Percentiles rank a stretch among this genome's conserved stretches.
These are phyloP conservation scores for Didymella pomorum DNA, from an alignment of 2,329 filamentous ascomycete species.

Conservation along the genomic window DNA sequence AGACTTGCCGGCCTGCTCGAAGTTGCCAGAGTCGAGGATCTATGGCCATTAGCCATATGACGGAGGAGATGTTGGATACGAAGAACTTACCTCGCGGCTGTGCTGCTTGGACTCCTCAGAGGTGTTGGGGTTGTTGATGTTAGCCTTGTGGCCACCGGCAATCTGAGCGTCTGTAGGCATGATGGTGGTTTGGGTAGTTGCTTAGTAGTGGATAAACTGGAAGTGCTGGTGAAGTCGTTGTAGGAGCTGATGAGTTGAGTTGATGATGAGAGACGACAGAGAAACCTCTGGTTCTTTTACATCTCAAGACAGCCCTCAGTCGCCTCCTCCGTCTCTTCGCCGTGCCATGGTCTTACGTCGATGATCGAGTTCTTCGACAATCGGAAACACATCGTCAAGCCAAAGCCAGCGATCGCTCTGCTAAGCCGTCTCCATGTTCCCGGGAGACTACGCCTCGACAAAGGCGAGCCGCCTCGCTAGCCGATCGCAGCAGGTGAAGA, in stretches of 20 bases:
- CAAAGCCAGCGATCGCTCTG: neutral
- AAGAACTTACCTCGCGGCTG: conserved; percentile 65
- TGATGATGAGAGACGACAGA: neutral
- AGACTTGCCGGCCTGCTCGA: conserved; percentile 30
- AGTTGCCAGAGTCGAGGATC: conserved; percentile 18
- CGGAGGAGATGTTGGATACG: neutral
- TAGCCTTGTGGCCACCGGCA: conserved; percentile 46
- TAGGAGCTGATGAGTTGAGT: conserved; percentile 1
- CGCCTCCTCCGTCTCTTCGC: neutral
- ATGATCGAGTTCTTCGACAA: conserved; percentile 5
- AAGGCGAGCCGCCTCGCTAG: neutral
- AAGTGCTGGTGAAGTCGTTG: neutral
- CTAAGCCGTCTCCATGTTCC: neutral
- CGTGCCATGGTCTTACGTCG: conserved; percentile 2
- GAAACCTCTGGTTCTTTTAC: conserved; percentile 1
- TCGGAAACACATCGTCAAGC: neutral
- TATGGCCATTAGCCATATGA: neutral
- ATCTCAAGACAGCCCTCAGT: neutral
- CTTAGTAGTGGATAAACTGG: conserved; percentile 4
- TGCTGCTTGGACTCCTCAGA: conserved; percentile 65
- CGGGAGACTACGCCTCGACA: neutral
- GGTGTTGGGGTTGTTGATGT: conserved; percentile 64
- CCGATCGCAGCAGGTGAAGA: conserved; percentile 8
- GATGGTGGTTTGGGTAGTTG: conserved; percentile 44
- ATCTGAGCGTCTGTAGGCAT: conserved; percentile 61